phyloP scores from a whole-genome alignment of 371 early-diverging fungal genomes.

The Gilbertella persicaria region DNA sequence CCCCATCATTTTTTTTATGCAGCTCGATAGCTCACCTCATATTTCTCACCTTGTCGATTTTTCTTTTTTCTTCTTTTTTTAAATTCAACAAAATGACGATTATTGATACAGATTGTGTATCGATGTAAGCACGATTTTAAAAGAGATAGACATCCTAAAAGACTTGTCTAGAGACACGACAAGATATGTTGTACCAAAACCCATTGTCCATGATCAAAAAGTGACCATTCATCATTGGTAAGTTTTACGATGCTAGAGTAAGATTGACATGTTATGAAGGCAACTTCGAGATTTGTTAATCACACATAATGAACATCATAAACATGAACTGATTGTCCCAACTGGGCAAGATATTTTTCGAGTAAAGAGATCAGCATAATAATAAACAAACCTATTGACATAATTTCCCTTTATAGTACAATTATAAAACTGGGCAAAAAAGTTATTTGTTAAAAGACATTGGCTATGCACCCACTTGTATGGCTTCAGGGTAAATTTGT shows the following conservation, averaged over 20 bases:
- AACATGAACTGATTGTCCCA: conserved; percentile 38
- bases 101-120: conserved; percentile 22
- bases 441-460: conserved; percentile 57
- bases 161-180: conserved; percentile 2
- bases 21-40: too few species aligned
- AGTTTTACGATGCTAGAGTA: too few species aligned
- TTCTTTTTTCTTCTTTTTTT: conserved; percentile 1
- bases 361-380: conserved; percentile 4
- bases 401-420: conserved; percentile 41
- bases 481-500: conserved; percentile 62
- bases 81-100: conserved; percentile 20
- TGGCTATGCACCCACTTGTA: conserved; percentile 80
- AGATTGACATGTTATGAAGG: conserved; percentile 52
- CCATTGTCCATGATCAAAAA: conserved; percentile 50
- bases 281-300: conserved; percentile 90
- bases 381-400: not conserved
- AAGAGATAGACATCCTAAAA: not conserved
- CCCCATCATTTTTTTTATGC: not conserved
- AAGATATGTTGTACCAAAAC: conserved; percentile 18
- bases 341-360: conserved; percentile 38
- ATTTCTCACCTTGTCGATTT: not conserved
- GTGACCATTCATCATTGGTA: conserved; percentile 70
- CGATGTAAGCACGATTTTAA: conserved; percentile 11
- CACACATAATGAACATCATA: conserved; percentile 53
- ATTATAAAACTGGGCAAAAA: conserved; percentile 57